Base-by-base conservation (phyloP, 129 eudicot genomes). In the Saposhnikovia divaricata region DNA sequence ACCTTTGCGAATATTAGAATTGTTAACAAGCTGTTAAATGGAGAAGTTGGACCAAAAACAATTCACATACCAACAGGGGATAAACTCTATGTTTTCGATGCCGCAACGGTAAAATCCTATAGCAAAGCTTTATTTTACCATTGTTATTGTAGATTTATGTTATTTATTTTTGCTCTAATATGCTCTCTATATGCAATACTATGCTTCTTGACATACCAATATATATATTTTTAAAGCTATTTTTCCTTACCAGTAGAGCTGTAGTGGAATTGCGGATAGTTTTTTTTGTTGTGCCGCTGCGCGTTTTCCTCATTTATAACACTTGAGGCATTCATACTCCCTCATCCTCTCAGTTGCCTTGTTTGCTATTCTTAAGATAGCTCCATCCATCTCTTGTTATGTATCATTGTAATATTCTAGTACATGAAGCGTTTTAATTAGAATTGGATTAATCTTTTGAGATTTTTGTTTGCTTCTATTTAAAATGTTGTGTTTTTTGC, bases 1-100 rank as follows among this genome's bases (percentile, higher is more conserved):
- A 95, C 99, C 46, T 95, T 95, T 84, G 99, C 99, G 8, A 95
- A 95, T 82, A 95, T 95, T 55, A 90, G 99, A 3, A 87, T 95
- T 61, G 94, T 95, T 61, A 95, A 95, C 89, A 95, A 95, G 90
- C 84, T 92, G n/a, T 85, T 94, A 80, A 92, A 89, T 55, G 96
- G 99, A 75, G 97, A 95, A 86, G 97, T 90, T 42, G 99, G 97
- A 27, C 96, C 99, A 14, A 92, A 90, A 84, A 95, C 99, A 1
- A 51, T 95, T 57, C 99, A 95, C 84, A 87, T 95, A 75, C 99
- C 99, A 18, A 90, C 91, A 0, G 99, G 99, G 78, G 99, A 95
- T 50, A 92, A 89, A 83, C 90, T 95, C 44, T 88, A 81, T 50
- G 99, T 95, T 25, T 95, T 90, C 61, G 99, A 95, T 77, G 97